Percentiles rank a stretch among this genome's conserved stretches.
Evolutionary conservation across 441 rosid species (phyloP).

Genomic region (Corymbia citriodora): DNA sequence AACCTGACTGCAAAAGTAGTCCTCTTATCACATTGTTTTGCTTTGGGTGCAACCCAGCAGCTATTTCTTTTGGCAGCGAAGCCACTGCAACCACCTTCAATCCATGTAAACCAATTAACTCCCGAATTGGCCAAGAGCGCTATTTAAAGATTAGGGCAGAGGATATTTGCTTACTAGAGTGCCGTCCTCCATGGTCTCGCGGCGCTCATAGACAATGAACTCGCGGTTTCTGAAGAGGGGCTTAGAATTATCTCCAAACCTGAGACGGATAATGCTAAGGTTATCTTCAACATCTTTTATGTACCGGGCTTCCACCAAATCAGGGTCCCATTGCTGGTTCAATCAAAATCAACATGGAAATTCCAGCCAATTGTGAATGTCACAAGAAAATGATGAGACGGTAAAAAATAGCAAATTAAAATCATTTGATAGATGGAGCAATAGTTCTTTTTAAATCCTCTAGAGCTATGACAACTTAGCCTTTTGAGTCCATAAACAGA

Average conservation of each 20-base stretch:
- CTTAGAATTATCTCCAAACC: constrained; percentile 67
- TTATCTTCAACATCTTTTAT: constrained; percentile 69
- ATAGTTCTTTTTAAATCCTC: not conserved
- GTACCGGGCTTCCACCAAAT: constrained; percentile 64
- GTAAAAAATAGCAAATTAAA: not conserved
- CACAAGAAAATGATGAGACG: not conserved
- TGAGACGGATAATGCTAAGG: constrained; percentile 57
- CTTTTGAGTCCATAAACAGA: not conserved
- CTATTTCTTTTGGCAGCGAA: constrained; percentile 73
- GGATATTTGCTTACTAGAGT: constrained; percentile 31
- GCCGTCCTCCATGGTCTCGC: constrained; percentile 82
- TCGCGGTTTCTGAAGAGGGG: constrained; percentile 73
- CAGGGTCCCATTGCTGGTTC: constrained; percentile 75
- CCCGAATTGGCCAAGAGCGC: not conserved
- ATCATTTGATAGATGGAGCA: not conserved
- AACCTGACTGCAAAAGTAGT: constrained; percentile 66
- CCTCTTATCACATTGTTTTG: constrained; percentile 60
- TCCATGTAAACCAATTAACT: not conserved
- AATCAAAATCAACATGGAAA: not conserved
- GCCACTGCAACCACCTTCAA: constrained; percentile 74
- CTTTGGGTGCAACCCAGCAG: constrained; percentile 69
- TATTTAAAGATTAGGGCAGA: not conserved
- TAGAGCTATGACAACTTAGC: not conserved
- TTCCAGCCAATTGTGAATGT: not conserved
- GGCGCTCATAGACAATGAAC: constrained; percentile 71